phyloP scores from a whole-genome alignment of 495 filamentous ascomycete species.

The Terfezia boudieri region DNA sequence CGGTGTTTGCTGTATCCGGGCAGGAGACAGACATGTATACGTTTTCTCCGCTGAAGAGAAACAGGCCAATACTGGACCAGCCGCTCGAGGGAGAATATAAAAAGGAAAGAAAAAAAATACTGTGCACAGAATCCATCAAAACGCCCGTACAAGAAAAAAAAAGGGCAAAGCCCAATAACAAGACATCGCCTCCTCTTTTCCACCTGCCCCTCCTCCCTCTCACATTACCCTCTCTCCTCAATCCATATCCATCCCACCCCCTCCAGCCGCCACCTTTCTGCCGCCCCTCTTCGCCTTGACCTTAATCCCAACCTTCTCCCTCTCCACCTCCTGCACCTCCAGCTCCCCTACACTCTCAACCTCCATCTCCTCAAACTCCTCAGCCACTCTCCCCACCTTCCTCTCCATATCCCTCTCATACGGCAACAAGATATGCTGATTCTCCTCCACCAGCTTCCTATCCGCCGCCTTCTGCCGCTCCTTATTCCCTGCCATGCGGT shows the following conservation, averaged over 20 bases:
- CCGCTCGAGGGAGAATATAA: too few species aligned
- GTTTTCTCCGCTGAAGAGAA: too few species aligned
- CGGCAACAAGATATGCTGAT: conserved; percentile 63
- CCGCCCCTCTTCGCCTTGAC: conserved; percentile 12
- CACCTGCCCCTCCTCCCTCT: conserved; percentile 22
- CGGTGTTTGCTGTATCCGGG: too few species aligned
- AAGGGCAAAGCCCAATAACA: background rate
- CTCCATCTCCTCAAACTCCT: conserved; percentile 29
- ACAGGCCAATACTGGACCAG: too few species aligned
- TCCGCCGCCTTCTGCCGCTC: conserved; percentile 54
- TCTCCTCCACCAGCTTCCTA: conserved; percentile 70
- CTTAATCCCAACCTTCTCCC: conserved; percentile 9
- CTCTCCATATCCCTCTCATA: conserved; percentile 31
- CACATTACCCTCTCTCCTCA: conserved; percentile 1
- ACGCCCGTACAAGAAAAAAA: background rate
- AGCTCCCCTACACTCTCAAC: conserved; percentile 7
- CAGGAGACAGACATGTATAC: too few species aligned
- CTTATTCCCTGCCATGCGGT: conserved; percentile 73
- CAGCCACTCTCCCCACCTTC: conserved; percentile 26
- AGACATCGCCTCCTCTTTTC: background rate
- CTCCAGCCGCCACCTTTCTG: conserved; percentile 4
- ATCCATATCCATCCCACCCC: conserved; percentile 17
- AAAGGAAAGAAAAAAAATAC: background rate
- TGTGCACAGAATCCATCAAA: background rate
- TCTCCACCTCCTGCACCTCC: conserved; percentile 3